Base-by-base conservation (phyloP, 345 rosid species). In the Eucalyptus tenuipes region DNA sequence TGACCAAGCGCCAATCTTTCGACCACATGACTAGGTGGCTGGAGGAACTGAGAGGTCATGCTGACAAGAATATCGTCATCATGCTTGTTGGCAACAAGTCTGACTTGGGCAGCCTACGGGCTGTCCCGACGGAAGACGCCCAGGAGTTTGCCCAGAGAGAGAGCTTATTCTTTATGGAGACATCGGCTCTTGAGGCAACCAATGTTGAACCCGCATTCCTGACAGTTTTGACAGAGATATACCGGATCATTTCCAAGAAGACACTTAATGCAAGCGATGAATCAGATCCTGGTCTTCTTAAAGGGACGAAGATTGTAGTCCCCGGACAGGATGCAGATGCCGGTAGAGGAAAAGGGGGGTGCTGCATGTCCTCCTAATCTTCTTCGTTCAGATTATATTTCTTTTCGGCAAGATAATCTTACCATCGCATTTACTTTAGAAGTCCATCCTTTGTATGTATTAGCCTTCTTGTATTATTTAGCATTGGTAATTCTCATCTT, bases 131-230 rank as follows among this genome's bases (percentile, higher is more conserved):
- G 3, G 97, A 96, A 89, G 97, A 96, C 10, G 98, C 96, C 3
- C 94, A 96, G 64, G 98, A 96, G 93, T 96, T 96, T 88, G 98
- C 97, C 15, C 97, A 96, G 75, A 92, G 97, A 91, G 98, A 96
- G 92, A 96, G 94, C 89, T 93, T 96, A 40, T 95, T 95, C 94
- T 95, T 95, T 89, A 95, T 94, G 97, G 98, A 96, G 92, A 96
- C 99, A 31, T 96, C 97, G 9, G 96, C 99, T 25, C 95, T 95
- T 1, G 97, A 96, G 91, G 92, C 97, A 53, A 96, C 98, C 18
- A 96, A 96, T 18, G 97, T 96, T 5, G 98, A 95, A 89, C 91
- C 96, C 4, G 97, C 98, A 17, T 96, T 96, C 89, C 88, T 95
- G 59, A 95, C 97, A 0, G 92, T 95, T 42, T 86, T 96, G 88